These are phyloP conservation scores for Phytophthora tubulina DNA, from an alignment of 352 stramenopile species.

Conservation along the genomic window DNA sequence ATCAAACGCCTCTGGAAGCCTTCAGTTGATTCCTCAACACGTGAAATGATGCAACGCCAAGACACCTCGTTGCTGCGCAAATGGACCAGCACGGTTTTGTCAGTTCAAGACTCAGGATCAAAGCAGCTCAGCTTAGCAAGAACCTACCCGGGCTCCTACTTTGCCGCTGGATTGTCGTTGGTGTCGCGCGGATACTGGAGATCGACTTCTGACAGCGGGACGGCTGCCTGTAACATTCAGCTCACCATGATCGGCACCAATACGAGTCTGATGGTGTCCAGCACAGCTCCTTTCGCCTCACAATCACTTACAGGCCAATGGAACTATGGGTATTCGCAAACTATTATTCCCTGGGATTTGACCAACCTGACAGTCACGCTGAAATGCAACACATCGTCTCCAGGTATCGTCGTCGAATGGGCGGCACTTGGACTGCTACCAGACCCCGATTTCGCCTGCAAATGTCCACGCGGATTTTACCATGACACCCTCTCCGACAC, in stretches of 20 bases:
- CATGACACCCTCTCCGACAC: slow-evolving; percentile 36
- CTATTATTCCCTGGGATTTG: slow-evolving; percentile 51
- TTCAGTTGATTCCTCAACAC: slow-evolving; percentile 17
- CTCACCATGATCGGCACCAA: slow-evolving; percentile 44
- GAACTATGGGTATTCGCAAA: slow-evolving; percentile 49
- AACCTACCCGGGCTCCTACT: slow-evolving; percentile 45
- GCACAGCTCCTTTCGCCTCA: slow-evolving; percentile 23
- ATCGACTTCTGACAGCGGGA: not conserved
- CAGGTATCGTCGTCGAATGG: slow-evolving; percentile 52
- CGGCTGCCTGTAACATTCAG: slow-evolving; percentile 37
- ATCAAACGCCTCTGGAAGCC: slow-evolving; percentile 44
- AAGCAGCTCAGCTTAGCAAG: slow-evolving; percentile 34
- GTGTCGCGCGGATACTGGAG: slow-evolving; percentile 55
- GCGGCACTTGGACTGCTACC: slow-evolving; percentile 63
- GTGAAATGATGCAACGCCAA: slow-evolving; percentile 31
- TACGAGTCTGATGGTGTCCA: slow-evolving; percentile 23
- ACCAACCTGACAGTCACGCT: slow-evolving; percentile 43
- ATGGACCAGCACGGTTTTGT: slow-evolving; percentile 49
- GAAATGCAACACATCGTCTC: slow-evolving; percentile 55
- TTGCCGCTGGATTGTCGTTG: slow-evolving; percentile 54
- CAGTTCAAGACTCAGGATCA: slow-evolving; percentile 30
- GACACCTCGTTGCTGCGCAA: slow-evolving; percentile 52
- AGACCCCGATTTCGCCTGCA: slow-evolving; percentile 60
- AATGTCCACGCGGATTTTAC: slow-evolving; percentile 69
- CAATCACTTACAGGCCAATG: slow-evolving; percentile 30